Base-by-base conservation (phyloP, 1,284 basidiomycete genomes). In the Lentinula novae-zelandiae region DNA sequence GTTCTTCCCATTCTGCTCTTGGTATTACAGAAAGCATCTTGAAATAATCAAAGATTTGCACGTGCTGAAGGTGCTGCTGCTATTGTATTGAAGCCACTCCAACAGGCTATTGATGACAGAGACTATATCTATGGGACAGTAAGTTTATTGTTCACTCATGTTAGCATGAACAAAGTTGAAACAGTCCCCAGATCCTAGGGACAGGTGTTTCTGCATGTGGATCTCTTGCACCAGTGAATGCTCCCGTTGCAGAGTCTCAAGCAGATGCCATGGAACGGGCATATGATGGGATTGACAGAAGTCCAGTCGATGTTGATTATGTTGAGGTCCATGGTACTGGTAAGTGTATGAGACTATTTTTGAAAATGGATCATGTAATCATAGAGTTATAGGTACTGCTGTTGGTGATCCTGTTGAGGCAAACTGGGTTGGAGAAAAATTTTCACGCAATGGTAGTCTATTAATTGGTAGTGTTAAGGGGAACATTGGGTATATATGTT, bases 361-460 rank as follows among this genome's bases (percentile, higher is more conserved):
- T 1, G 4, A 31, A 17, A 22, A 49, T 52, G 50, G 22, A 8
- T 27, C 50, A 33, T 33, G 31, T 36, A 33, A n/a, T n/a, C 8
- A 20, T 27, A 10, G 3, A 12, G 17, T n/a, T 34, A 8, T 52
- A 75, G 77, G 77, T 1, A 82, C 81, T 1, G 73, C 76, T n/a
- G 69, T 69, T 12, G 82, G 82, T 0, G 82, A 84, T 65, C 81
- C 79, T 0, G 77, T 73, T 0, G 82, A 83, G 66, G 76, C 76
- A 3, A 82, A 82, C 60, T 78, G 76, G 71, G 77, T 78, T 4
- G 81, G 80, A 1, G 68, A 70, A 38, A 52, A 66, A 7, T 79
- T 77, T 60, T 49, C 65, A 36, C 63, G 72, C 17, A 68, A 71
- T 9, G 67, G 63, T 13, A 71, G 72, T 4, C 59, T 80, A 5